These are phyloP conservation scores for Wickerhamomyces canadensis DNA, from an alignment of 805 yeast species.

Conservation along the genomic window DNA sequence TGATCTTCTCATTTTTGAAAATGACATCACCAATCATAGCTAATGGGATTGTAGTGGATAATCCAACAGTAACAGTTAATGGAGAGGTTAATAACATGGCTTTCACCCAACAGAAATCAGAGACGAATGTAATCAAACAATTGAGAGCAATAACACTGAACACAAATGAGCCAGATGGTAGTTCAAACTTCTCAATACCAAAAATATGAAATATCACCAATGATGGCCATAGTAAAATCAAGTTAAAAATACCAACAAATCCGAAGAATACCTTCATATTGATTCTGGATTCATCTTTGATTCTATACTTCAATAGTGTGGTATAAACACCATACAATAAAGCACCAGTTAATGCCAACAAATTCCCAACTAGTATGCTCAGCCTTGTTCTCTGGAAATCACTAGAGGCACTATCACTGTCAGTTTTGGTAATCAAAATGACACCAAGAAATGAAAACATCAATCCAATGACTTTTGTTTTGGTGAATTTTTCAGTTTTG, in stretches of 20 bases:
- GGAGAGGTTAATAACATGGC: slow-evolving; percentile 94
- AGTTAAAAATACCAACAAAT: slow-evolving; percentile 83
- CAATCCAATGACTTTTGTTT: slow-evolving; percentile 63
- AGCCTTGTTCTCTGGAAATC: slow-evolving; percentile 20
- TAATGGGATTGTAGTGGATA: slow-evolving; percentile 88
- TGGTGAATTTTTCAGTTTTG: slow-evolving; percentile 63
- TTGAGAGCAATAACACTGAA: slow-evolving; percentile 54
- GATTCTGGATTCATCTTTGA: slow-evolving; percentile 66
- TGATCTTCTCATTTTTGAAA: slow-evolving; percentile 57
- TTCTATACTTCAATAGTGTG: slow-evolving; percentile 68
- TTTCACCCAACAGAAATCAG: slow-evolving; percentile 94
- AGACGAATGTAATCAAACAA: slow-evolving; percentile 71
- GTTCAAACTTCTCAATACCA: slow-evolving; percentile 64
- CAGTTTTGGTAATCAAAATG: slow-evolving; percentile 67
- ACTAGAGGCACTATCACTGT: slow-evolving; percentile 26
- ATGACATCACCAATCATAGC: slow-evolving; percentile 89
- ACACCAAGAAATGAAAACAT: slow-evolving; percentile 74
- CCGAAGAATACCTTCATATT: slow-evolving; percentile 91
- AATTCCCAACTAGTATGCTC: slow-evolving; percentile 57
- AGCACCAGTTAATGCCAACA: slow-evolving; percentile 79
- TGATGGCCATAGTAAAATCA: slow-evolving; percentile 77
- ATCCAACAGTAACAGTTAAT: slow-evolving; percentile 90
- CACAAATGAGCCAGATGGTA: slow-evolving; percentile 54
- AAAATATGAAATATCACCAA: slow-evolving; percentile 56
- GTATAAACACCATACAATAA: slow-evolving; percentile 89